A percentile compares a stretch with the other conserved stretches of the same genome.
Conservation (phyloP, 805 yeast species). For the Saccharomycopsis sp. region DNA sequence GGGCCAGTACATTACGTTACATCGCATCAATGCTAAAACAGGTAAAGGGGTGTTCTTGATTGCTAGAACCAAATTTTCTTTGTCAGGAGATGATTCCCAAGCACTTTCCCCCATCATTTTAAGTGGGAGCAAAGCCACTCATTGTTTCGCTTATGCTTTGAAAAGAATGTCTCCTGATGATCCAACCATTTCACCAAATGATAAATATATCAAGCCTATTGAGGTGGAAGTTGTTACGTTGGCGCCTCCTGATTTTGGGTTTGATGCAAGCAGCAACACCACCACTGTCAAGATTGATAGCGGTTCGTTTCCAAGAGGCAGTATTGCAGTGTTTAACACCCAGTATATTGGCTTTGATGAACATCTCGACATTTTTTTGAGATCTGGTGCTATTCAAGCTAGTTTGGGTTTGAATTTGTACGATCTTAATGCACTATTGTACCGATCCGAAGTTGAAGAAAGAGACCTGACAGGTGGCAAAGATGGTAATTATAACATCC, state of each 20-base stretch:
- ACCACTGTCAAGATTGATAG: constrained; percentile 52
- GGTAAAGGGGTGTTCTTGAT: constrained; percentile 86
- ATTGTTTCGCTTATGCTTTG: constrained; percentile 51
- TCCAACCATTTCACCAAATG: constrained; percentile 24
- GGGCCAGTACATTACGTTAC: constrained; percentile 85
- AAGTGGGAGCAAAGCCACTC: constrained; percentile 50
- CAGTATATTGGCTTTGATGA: constrained; percentile 56
- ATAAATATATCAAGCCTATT: constrained; percentile 45
- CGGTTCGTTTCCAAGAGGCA: constrained; percentile 78
- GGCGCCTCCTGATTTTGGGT: constrained; percentile 39
- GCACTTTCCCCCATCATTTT: constrained; percentile 47
- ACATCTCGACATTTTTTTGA: constrained; percentile 55
- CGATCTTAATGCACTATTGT: constrained; percentile 69
- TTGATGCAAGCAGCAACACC: constrained; percentile 33
- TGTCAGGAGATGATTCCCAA: constrained; percentile 37
- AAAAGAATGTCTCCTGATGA: constrained; percentile 43
- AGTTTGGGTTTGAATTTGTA: constrained; percentile 49
- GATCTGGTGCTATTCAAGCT: constrained; percentile 70
- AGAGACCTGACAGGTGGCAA: constrained; percentile 65
- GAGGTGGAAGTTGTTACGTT: constrained; percentile 55
- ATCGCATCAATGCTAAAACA: constrained; percentile 70
- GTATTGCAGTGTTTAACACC: constrained; percentile 77
- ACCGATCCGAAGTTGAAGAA: constrained; percentile 80
- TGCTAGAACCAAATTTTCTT: constrained; percentile 71
- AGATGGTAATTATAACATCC: constrained; percentile 68